Evolutionary conservation across 2,329 filamentous ascomycete species (phyloP), one percentile per base, ranked within the genome.

Genomic region (Didymella pinodella): DNA sequence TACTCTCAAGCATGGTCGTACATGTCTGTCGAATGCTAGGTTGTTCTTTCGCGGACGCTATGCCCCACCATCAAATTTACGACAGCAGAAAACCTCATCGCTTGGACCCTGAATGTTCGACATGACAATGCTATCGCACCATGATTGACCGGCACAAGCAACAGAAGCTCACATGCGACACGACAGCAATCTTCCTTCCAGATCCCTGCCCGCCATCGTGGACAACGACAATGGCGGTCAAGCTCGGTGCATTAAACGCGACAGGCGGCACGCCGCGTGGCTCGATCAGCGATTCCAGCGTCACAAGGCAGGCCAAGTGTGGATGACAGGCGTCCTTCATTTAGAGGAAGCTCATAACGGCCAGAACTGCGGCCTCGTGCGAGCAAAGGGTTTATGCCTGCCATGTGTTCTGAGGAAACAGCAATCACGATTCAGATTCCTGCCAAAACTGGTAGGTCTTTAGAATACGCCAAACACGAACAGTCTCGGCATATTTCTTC

Each of bases 401-500:
- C 28, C 18, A 38, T 6, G 7, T 16, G 14, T 31, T 31, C 25
- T 14, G 10, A 48, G 25, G 48, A 48, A 28, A 16, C 28, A 41
- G 41, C 47, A 51, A 28, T 32, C 16, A 41, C 20, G 34, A 7
- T 10, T 20, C 20, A 57, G 20, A 28, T 47, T 41, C 31, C 32
- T 51, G 34, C n/a, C 25, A 31, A 5, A 41, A 40, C 7, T 31
- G 48, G 34, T 29, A 49, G 12, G 22, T 10, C 26, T 14, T 16
- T 25, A 28, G 7, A 12, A 7, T 25, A 12, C 6, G 16, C 41
- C 18, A 16, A 14, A 38, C 22, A 7, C 29, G 25, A 16, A 51
- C 44, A 36, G 29, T 31, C 54, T 59, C 10, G 43, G 54, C 51
- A 48, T 47, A 22, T 38, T 47, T 49, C 31, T 50, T 46, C 48